phyloP scores from a whole-genome alignment of 2,329 filamentous ascomycete species.

The Clonostachys solani region DNA sequence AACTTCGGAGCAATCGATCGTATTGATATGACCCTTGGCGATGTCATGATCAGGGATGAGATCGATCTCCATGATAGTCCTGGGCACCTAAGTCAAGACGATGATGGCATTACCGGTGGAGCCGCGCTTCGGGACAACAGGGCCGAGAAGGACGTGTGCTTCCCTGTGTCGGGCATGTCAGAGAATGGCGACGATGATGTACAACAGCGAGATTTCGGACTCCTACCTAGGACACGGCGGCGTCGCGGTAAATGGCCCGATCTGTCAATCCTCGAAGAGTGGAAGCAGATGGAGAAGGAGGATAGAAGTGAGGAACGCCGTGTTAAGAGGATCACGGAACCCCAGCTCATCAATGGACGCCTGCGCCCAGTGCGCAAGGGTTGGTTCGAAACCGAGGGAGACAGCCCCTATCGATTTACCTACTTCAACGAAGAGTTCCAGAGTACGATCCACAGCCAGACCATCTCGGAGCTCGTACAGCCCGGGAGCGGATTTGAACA shows the following conservation, averaged over 20 bases:
- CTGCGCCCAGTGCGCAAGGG: constrained; percentile 73
- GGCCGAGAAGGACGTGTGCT: constrained; percentile 87
- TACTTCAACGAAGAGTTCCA: constrained; percentile 98
- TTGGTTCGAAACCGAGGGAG: constrained; percentile 87
- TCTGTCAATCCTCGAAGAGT: constrained; percentile 77
- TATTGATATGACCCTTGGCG: constrained; percentile 56
- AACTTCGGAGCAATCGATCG: constrained; percentile 41
- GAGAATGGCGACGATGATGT: constrained; percentile 77
- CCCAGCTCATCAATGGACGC: constrained; percentile 85
- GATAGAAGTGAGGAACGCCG: constrained; percentile 72
- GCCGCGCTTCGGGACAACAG: constrained; percentile 16
- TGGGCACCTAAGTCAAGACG: constrained; percentile 16
- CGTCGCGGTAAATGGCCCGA: constrained; percentile 81
- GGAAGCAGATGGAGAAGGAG: constrained; percentile 88
- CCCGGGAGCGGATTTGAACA: constrained; percentile 80
- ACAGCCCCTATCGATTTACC: constrained; percentile 90
- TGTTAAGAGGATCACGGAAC: constrained; percentile 89
- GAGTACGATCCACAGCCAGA: constrained; percentile 93
- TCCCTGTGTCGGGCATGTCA: constrained; percentile 68
- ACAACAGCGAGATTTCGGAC: constrained; percentile 35
- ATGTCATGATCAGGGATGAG: constrained; percentile 68
- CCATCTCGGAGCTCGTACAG: constrained; percentile 88
- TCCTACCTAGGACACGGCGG: constrained; percentile 40
- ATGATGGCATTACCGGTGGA: constrained; percentile 22
- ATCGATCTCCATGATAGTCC: constrained; percentile 34